Conservation (phyloP, 1,139 yeast species). For the Citeromyces siamensis region DNA sequence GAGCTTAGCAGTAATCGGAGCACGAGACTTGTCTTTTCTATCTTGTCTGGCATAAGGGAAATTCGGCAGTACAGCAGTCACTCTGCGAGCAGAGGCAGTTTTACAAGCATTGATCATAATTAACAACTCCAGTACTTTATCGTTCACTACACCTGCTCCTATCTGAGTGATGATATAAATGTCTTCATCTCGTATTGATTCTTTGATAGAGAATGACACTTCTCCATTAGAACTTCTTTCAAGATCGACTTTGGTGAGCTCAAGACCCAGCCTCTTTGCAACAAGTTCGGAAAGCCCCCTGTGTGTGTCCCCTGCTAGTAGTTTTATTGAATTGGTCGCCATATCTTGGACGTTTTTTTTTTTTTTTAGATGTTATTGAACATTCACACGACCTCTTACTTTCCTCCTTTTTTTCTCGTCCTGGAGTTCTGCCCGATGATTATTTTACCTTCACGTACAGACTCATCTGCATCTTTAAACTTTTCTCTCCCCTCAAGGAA, state of each 20-base stretch:
- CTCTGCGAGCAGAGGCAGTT: conserved; percentile 89
- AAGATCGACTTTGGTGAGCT: conserved; percentile 50
- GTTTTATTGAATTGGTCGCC: conserved; percentile 80
- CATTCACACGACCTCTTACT: too few species aligned
- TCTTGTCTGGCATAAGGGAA: conserved; percentile 98
- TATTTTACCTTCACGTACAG: conserved; percentile 59
- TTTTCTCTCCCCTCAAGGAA: conserved; percentile 64
- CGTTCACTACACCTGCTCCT: conserved; percentile 88
- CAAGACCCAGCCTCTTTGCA: conserved; percentile 50
- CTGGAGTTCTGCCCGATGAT: conserved; percentile 20
- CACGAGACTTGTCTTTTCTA: conserved; percentile 90
- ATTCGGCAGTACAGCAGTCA: conserved; percentile 90
- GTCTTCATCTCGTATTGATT: conserved; percentile 94
- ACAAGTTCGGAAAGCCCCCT: conserved; percentile 82
- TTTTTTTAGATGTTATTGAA: too few species aligned
- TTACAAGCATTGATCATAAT: conserved; percentile 94
- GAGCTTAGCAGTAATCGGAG: conserved; percentile 93
- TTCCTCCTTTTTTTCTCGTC: conserved; percentile 7
- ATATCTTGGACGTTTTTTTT: conserved; percentile 17
- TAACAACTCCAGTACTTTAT: conserved; percentile 73
- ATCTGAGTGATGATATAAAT: conserved; percentile 81
- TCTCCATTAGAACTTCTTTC: conserved; percentile 74
- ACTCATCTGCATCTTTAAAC: conserved; percentile 57
- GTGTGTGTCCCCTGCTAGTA: conserved; percentile 83
- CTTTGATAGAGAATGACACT: conserved; percentile 86